phyloP scores from a whole-genome alignment of 345 rosid genomes.

The Cardamine chenopodiifolia region DNA sequence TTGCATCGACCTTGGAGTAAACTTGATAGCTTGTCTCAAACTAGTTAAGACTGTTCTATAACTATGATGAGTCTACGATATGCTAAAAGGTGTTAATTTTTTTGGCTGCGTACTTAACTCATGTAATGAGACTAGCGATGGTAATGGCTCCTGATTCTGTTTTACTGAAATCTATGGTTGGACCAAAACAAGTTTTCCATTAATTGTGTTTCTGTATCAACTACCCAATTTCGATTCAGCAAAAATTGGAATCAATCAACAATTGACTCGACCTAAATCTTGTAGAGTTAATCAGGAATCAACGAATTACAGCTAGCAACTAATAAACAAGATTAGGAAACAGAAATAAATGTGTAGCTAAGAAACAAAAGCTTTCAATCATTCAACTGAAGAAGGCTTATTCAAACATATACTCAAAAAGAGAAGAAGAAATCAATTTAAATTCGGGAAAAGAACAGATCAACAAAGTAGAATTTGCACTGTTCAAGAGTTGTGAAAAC shows the following conservation, averaged over 20 bases:
- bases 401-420: neutral
- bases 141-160: neutral
- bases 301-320: neutral
- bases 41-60: neutral
- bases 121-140: too few relatives aligned
- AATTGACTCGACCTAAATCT: neutral
- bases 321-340: neutral
- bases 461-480: constrained; percentile 22
- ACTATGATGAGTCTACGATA: neutral
- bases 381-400: neutral
- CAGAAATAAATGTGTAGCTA: neutral
- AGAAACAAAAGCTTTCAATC: neutral
- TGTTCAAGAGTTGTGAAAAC: constrained; percentile 30
- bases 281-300: neutral
- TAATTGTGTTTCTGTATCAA: neutral
- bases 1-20: neutral
- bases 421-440: constrained; percentile 8
- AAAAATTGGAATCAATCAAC: neutral
- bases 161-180: neutral
- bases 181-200: neutral
- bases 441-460: constrained; percentile 2
- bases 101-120: too few relatives aligned
- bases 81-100: too few relatives aligned
- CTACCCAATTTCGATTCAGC: neutral
- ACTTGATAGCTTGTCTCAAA: neutral